These are phyloP conservation scores for Globisporangium yorkense DNA, from an alignment of 352 stramenopile genomes.

Conservation along the genomic window DNA sequence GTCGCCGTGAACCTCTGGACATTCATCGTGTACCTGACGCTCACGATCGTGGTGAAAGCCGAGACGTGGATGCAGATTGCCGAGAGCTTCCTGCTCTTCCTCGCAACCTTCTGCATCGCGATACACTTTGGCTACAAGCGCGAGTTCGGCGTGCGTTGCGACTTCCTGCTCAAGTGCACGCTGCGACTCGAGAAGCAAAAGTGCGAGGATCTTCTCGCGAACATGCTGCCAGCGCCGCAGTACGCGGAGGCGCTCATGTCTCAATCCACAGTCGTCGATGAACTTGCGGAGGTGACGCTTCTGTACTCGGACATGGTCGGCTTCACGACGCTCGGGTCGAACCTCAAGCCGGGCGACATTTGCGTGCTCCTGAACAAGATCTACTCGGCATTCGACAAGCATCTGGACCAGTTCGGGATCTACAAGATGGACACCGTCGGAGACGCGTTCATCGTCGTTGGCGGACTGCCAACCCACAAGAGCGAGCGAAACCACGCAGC, in stretches of 20 bases:
- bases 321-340: slow-evolving; percentile 65
- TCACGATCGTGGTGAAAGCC: slow-evolving; percentile 9
- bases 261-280: slow-evolving; percentile 71
- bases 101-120: slow-evolving; percentile 23
- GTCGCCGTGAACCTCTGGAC: slow-evolving; percentile 34
- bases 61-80: slow-evolving; percentile 29
- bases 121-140: slow-evolving; percentile 57
- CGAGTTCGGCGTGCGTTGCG: slow-evolving; percentile 52
- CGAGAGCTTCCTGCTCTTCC: slow-evolving; percentile 38
- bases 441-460: slow-evolving; percentile 83
- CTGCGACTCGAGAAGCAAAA: slow-evolving; percentile 74
- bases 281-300: slow-evolving; percentile 76
- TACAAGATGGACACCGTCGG: slow-evolving; percentile 88
- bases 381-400: slow-evolving; percentile 74
- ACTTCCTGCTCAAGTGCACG: slow-evolving; percentile 80
- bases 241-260: slow-evolving; percentile 71
- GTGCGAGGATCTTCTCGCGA: slow-evolving; percentile 75
- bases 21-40: slow-evolving; percentile 27
- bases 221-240: slow-evolving; percentile 76
- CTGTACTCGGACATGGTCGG: slow-evolving; percentile 86
- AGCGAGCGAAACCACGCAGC: slow-evolving; percentile 66
- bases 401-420: slow-evolving; percentile 71
- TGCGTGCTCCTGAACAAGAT: slow-evolving; percentile 81
- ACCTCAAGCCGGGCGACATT: slow-evolving; percentile 53
- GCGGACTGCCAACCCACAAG: slow-evolving; percentile 62